Conservation (phyloP, 495 filamentous ascomycete genomes). For the Penicillium pulvis region DNA sequence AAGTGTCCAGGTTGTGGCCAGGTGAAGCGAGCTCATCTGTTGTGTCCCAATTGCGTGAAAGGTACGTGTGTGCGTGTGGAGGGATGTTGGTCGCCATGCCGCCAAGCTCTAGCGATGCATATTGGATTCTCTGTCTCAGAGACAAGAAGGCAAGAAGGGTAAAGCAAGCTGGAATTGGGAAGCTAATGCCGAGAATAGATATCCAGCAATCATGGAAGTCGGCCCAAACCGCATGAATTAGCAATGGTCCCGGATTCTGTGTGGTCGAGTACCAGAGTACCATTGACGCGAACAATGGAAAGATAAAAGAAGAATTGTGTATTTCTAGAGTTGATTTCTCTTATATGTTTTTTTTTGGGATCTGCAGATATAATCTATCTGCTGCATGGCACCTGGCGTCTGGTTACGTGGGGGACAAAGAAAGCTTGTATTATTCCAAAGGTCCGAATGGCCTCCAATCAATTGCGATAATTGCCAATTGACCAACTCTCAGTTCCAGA, state of each 20-base stretch:
- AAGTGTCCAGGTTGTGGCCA: conserved; percentile 87
- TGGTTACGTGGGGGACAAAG: conserved; percentile 32
- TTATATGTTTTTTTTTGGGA: conserved; percentile 24
- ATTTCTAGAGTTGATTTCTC: conserved; percentile 26
- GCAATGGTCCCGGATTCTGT: background rate
- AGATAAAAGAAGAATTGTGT: conserved; percentile 15
- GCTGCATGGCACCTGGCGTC: conserved; percentile 50
- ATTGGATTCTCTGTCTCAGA: background rate
- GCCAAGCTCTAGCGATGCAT: background rate
- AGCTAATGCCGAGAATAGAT: conserved; percentile 23
- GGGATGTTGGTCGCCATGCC: background rate
- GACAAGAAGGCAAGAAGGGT: background rate
- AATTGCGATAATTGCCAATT: background rate
- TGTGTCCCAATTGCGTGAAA: conserved; percentile 83
- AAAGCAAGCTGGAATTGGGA: conserved; percentile 1
- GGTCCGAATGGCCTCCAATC: background rate
- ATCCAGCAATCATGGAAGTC: conserved; percentile 34
- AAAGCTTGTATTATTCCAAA: conserved; percentile 5
- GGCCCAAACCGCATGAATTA: conserved; percentile 23
- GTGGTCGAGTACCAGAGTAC: background rate
- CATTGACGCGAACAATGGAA: background rate
- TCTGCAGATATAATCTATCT: conserved; percentile 31
- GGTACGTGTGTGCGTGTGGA: conserved; percentile 43
- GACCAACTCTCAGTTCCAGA: background rate
- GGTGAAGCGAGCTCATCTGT: conserved; percentile 80